Evolutionary conservation across 2,329 filamentous ascomycete species (phyloP), one percentile per base, ranked within the genome.

Genomic region (Aschersonia sp.): DNA sequence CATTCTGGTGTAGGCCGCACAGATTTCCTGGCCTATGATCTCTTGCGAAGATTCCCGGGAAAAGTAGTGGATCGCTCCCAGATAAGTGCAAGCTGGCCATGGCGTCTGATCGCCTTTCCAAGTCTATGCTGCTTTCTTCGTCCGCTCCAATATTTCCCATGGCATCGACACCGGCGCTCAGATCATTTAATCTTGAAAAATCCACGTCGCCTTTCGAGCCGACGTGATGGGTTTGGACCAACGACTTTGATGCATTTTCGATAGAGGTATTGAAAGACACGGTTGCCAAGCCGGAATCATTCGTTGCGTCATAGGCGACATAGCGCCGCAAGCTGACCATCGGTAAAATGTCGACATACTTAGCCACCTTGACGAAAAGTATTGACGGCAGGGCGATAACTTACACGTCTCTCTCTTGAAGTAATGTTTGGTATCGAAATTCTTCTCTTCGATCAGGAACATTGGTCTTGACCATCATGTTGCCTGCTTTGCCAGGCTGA

Each of bases 401-500:
- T 73, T 69, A 90, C 90, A 97, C 85, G 46, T 81, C 76, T 56
- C 86, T 73, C 66, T 98, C 92, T 58, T 90, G 84, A 47, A 83
- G 66, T 57, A 94, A 70, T 0, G 90, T 97, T 58, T 94, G 84
- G 57, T 95, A 80, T 48, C 92, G 75, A 61, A 94, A 98, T 45
- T 87, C 85, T 61, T 94, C 87, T 47, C 92, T 77, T 51, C 95
- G 84, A 63, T 96, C 87, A 4, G 92, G 92, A 6, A 98, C 87
- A 60, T 98, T 98, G 50, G 87, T 95, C 68, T 97, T 96, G 46
- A 85, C 84, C 76, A 97, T 92, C 54, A 83, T 83, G 55, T 98
- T 98, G 11, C 92, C 92, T 48, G 76, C 73, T 39, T 85, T 82
- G 2, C 92, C 92, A 1, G 86, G 84, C 40, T 83, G 68, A 58